phyloP scores from a whole-genome alignment of 805 yeast species.

The Ogataea salicorniae region DNA sequence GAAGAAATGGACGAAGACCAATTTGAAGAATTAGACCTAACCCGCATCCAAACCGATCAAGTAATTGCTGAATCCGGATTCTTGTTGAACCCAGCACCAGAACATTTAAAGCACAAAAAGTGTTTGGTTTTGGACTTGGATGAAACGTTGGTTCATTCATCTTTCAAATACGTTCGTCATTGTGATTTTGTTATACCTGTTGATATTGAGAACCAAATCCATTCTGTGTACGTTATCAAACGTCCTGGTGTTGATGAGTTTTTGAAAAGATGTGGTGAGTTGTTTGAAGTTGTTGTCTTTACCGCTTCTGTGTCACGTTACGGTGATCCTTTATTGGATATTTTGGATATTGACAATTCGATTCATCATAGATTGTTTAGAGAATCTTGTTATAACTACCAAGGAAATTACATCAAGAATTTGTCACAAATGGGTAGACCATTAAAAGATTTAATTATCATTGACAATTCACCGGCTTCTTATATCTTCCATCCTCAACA shows the following conservation, averaged over 20 bases:
- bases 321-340: slow-evolving; percentile 92
- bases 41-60: slow-evolving; percentile 68
- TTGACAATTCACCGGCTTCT: slow-evolving; percentile 98
- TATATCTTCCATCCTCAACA: slow-evolving; percentile 97
- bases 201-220: slow-evolving; percentile 87
- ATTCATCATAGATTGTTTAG: slow-evolving; percentile 91
- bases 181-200: slow-evolving; percentile 98
- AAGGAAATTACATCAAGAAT: slow-evolving; percentile 92
- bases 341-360: slow-evolving; percentile 66
- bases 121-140: slow-evolving; percentile 90
- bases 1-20: slow-evolving; percentile 13
- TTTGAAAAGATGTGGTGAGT: slow-evolving; percentile 70
- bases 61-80: slow-evolving; percentile 59
- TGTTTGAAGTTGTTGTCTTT: slow-evolving; percentile 93
- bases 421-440: slow-evolving; percentile 94
- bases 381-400: slow-evolving; percentile 89
- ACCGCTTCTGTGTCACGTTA: slow-evolving; percentile 95
- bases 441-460: slow-evolving; percentile 73
- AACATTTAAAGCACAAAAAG: slow-evolving; percentile 56
- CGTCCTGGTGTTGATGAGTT: slow-evolving; percentile 98
- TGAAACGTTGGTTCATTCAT: slow-evolving; percentile 93
- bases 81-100: slow-evolving; percentile 54
- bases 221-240: slow-evolving; percentile 92
- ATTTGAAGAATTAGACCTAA: slow-evolving; percentile 45
- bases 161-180: slow-evolving; percentile 84